phyloP scores from a whole-genome alignment of 2,329 filamentous ascomycete genomes.

The Harringtonia aguacate region DNA sequence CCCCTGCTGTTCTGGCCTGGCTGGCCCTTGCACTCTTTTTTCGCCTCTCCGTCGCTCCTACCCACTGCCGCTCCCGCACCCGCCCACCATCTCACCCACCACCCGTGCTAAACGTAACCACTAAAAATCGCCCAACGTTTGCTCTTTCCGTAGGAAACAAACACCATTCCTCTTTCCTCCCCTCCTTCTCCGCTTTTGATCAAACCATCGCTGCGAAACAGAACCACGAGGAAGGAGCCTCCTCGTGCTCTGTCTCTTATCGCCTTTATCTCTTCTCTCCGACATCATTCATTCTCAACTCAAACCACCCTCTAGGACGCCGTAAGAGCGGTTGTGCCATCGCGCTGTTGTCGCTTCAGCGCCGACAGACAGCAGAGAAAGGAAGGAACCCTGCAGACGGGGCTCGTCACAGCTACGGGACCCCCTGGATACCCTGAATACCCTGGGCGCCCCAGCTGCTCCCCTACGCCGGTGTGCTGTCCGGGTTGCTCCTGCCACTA shows the following conservation, averaged over 20 bases:
- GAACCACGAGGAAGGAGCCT: background rate
- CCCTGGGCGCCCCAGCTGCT: no score
- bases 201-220: background rate
- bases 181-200: conserved; percentile 4
- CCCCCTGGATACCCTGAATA: no score
- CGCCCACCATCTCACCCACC: background rate
- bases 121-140: background rate
- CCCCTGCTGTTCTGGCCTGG: background rate
- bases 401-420: no score
- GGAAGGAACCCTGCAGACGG: no score
- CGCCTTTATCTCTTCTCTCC: background rate
- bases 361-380: no score
- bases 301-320: no score
- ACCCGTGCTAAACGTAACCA: background rate
- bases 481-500: background rate
- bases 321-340: no score
- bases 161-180: background rate
- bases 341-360: no score
- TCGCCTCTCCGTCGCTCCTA: background rate
- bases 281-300: background rate
- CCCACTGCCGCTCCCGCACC: background rate
- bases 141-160: conserved; percentile 2
- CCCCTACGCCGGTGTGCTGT: no score
- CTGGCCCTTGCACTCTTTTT: background rate
- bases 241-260: background rate